phyloP scores from a whole-genome alignment of 176 grass and related monocot genomes.

The bread wheat (Triticum aestivum) region IWGSC_CS_RefSeq_v2.1 NC_057811.1:475204883-475205382 shows the following conservation, averaged over 20 bases:
- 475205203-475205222: neutral
- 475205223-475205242: neutral
- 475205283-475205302: neutral
- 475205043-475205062: conserved; percentile 33
- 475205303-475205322: neutral
- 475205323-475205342: neutral
- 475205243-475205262: neutral
- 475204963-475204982: conserved; percentile 45
- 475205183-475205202: neutral
- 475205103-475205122: neutral
- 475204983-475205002: conserved; percentile 47
- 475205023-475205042: conserved; percentile 48
- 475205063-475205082: conserved; percentile 40
- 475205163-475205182: neutral
- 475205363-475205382: neutral
- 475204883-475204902: conserved; percentile 60
- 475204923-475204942: conserved; percentile 53
- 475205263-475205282: neutral
- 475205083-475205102: conserved; percentile 17
- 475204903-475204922: conserved; percentile 52
- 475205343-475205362: neutral
- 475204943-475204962: conserved; percentile 41
- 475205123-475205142: neutral
- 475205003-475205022: conserved; percentile 53
- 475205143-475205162: neutral